Evolutionary conservation across 106 monocot species (phyloP).

Genomic region (Apostasia ramifera): DNA sequence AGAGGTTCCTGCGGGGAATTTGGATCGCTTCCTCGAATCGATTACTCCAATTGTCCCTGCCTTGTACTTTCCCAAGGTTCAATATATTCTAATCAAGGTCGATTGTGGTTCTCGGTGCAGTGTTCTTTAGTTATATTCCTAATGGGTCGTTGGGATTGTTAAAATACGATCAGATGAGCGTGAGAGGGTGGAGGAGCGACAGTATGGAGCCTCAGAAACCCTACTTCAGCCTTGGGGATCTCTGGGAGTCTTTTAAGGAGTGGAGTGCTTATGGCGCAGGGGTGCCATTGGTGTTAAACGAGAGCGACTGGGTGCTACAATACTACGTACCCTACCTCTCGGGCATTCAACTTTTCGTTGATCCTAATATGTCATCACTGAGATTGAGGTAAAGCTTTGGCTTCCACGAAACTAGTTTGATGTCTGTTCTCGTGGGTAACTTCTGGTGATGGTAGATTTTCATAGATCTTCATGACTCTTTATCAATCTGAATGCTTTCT

Average conservation of each 20-base stretch:
- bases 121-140: neutral
- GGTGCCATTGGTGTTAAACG: slow-evolving; percentile 53
- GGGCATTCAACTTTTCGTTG: slow-evolving; percentile 42
- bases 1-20: slow-evolving; percentile 33
- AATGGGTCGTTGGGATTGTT: neutral
- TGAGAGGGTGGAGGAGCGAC: slow-evolving; percentile 31
- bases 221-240: slow-evolving; percentile 47
- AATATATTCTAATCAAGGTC: no score
- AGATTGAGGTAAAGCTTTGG: slow-evolving; percentile 22
- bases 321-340: slow-evolving; percentile 66
- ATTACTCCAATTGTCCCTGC: slow-evolving; percentile 59
- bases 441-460: neutral
- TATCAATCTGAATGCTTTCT: neutral
- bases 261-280: slow-evolving; percentile 68
- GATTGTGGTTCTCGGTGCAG: no score
- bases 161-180: slow-evolving; percentile 16
- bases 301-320: slow-evolving; percentile 41
- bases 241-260: slow-evolving; percentile 54
- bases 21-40: slow-evolving; percentile 60
- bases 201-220: slow-evolving; percentile 8
- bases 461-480: neutral
- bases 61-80: slow-evolving; percentile 48
- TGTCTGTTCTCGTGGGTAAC: neutral
- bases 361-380: slow-evolving; percentile 16
- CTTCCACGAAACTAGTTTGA: slow-evolving; percentile 1